Conservation (phyloP, 1,284 basidiomycete genomes). For the Cystobasidiaceae sp. region DNA sequence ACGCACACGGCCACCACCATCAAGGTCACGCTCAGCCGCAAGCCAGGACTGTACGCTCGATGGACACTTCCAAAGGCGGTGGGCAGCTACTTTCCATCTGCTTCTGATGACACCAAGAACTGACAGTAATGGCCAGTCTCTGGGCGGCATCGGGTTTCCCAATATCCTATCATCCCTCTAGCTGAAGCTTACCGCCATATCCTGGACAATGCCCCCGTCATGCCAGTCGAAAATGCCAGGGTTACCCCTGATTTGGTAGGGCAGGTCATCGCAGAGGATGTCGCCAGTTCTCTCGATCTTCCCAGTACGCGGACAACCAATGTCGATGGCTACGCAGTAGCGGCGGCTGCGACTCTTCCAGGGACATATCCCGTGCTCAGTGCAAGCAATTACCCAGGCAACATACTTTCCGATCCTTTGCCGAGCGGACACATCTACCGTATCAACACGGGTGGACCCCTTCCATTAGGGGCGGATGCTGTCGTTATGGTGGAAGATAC, state of each 20-base stretch:
- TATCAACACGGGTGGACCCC: conserved; percentile 69
- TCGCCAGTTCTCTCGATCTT: conserved; percentile 60
- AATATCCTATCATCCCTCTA: conserved; percentile 66
- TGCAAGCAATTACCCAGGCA: conserved; percentile 45
- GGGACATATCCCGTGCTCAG: conserved; percentile 69
- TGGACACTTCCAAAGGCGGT: conserved; percentile 65
- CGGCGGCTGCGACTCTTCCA: conserved; percentile 45
- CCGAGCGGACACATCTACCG: conserved; percentile 60
- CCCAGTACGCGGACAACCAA: conserved; percentile 65
- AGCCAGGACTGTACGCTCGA: conserved; percentile 56
- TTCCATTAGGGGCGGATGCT: conserved; percentile 67
- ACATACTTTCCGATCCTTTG: conserved; percentile 50
- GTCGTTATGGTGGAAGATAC: conserved; percentile 93
- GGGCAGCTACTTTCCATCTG: conserved; percentile 43
- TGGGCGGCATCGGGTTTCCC: conserved; percentile 64
- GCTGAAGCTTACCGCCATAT: conserved; percentile 61
- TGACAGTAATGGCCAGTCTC: conserved; percentile 51
- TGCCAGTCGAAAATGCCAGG: conserved; percentile 48
- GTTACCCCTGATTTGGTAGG: conserved; percentile 58
- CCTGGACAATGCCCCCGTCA: conserved; percentile 52
- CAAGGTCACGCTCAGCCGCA: conserved; percentile 39
- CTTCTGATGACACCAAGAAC: background rate
- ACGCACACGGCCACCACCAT: conserved; percentile 43
- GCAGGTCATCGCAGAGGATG: conserved; percentile 67
- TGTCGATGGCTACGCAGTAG: conserved; percentile 78